Evolutionary conservation across 2,329 filamentous ascomycete genomes (phyloP).

Genomic region (Chaetomiaceae sp.): DNA sequence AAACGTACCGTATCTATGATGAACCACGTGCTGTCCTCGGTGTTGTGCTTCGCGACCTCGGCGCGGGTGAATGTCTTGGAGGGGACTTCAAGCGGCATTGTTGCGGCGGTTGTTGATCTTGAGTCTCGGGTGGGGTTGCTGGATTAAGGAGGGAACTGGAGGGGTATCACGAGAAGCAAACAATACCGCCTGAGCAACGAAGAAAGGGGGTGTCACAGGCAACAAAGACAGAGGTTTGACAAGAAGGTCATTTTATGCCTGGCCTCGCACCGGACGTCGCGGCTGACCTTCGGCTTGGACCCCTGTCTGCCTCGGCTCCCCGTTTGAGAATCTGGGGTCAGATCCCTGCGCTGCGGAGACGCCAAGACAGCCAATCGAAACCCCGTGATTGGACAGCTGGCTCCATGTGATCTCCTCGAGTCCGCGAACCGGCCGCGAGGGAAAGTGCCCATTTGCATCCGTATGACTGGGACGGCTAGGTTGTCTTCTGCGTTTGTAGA

Average conservation of each 20-base stretch:
- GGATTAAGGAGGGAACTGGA: background rate
- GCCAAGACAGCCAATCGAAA: too few relatives aligned
- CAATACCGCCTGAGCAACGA: background rate
- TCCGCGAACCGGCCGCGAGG: too few relatives aligned
- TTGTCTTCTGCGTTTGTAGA: too few relatives aligned
- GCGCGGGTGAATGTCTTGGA: slow-evolving; percentile 53
- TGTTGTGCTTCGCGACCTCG: slow-evolving; percentile 72
- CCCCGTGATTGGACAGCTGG: too few relatives aligned
- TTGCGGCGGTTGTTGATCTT: slow-evolving; percentile 30
- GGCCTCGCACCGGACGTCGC: background rate
- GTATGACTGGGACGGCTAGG: too few relatives aligned
- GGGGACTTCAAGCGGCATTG: slow-evolving; percentile 30
- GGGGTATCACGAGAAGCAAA: background rate
- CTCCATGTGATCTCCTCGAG: too few relatives aligned
- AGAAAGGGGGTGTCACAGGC: background rate
- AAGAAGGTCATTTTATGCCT: slow-evolving; percentile 1
- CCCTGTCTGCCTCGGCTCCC: slow-evolving; percentile 24
- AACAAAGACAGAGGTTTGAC: background rate
- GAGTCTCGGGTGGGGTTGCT: too few relatives aligned
- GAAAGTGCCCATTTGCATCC: too few relatives aligned
- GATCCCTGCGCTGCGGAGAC: too few relatives aligned
- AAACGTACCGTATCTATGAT: slow-evolving; percentile 83
- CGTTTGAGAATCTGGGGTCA: slow-evolving; percentile 14
- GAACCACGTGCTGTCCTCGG: slow-evolving; percentile 72
- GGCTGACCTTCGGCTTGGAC: too few relatives aligned